Evolutionary conservation across 2,329 filamentous ascomycete species (phyloP), one percentile per base, ranked within the genome.

Genomic region (Phyllosticta citrichinensis): DNA sequence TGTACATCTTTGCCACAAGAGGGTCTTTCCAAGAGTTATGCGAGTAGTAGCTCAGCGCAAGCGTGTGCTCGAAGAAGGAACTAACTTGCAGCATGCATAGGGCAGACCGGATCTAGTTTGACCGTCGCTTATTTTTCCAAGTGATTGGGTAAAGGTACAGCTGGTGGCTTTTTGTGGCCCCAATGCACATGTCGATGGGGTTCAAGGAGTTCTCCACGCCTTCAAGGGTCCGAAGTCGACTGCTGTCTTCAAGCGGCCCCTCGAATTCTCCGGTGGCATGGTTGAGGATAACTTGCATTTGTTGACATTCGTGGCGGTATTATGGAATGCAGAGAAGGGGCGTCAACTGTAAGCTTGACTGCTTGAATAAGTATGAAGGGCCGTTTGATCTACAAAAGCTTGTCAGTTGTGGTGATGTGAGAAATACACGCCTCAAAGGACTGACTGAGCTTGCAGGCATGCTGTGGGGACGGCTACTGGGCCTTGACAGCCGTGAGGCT

Each of bases 231-330:
- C 40, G 40, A 47, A n/a, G 40, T 47, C 40, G 40, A 47, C 40
- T 14, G 40, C 40, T n/a, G 25, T 47, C 33, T 14, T 19, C 10
- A 24, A 25, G 58, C 52, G 52, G 58, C 58, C 58, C 58, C 58
- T 56, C 53, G 14, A 59, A 59, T 59, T 60, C 58, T 56, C 58
- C 58, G 58, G 52, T 33, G 52, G 52, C 54, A 55, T 40, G 20
- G 24, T 33, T 11, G 27, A 20, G 56, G 56, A 30, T 58, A 58
- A 58, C 17, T 20, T 30, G 51, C 54, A 24, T 25, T n/a, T 20
- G 55, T 20, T 47, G 52, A 19, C 52, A 52, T 30, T 40, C 8
- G 58, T 60, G 40, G 40, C 40, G 40, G 40, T n/a, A 47, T 47
- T 47, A 47, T 47, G 40, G 40, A n/a, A 47, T 47, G 40, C 40